Base-by-base conservation (phyloP, 2,329 filamentous ascomycete species). In the Trichoderma sp. region DNA sequence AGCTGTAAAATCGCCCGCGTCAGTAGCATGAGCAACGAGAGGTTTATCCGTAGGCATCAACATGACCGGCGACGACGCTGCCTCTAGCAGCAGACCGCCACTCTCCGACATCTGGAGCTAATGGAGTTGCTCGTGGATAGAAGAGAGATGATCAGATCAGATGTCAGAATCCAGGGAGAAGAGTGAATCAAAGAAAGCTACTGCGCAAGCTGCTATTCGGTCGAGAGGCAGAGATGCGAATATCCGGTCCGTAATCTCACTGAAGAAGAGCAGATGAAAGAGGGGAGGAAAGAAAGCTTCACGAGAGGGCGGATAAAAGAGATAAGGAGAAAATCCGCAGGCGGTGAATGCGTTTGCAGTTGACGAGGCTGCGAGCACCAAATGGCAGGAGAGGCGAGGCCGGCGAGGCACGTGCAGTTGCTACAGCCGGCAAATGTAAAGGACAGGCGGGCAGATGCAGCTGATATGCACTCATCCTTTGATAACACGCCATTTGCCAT, bases 401-500 rank as follows among this genome's bases (percentile, higher is more conserved):
- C 7, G 71, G 71, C 63, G 29, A 35, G 50, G 71, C 71, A 74
- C 62, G 71, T 66, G 71, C 71, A 60, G 21, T 11, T 16, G 6
- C 66, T 60, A 53, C 66, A n/a, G 16, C 53, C 45, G 68, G 41
- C 16, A 45, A 45, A 45, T 18, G 27, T 6, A 31, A 31, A 16
- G 63, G 59, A 35, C 59, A 31, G 31, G 24, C 56, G 21, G 67
- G 16, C 24, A 65, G 18, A 62, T 8, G 16, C 45, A 50, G 50
- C 18, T 12, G 29, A 66, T 11, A 65, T 71, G 60, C 66, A 35
- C 24, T 14, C 38, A 21, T 62, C 50, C 27, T 71, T 71, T 38
- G 2, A 35, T 41, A 35, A 21, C 29, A n/a, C 41, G 35, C 9
- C 9, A 7, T 56, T 53, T 62, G 18, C 1, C 12, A 27, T 8